phyloP scores from a whole-genome alignment of 441 rosid species.

The California macrophylla region DNA sequence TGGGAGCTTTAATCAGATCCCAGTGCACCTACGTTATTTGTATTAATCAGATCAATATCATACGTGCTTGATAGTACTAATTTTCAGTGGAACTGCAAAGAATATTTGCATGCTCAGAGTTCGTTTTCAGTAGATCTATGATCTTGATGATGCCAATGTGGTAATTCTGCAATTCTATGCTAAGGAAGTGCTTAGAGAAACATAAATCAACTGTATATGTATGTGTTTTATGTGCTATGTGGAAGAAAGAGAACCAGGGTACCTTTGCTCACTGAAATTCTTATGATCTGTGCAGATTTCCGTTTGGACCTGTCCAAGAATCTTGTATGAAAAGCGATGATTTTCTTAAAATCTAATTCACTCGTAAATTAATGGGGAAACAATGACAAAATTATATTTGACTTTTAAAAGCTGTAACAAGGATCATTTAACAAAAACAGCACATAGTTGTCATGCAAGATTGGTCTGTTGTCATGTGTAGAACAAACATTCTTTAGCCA shows the following conservation, averaged over 20 bases:
- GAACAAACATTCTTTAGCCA: not conserved
- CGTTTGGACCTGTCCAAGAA: not conserved
- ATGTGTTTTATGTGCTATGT: not conserved
- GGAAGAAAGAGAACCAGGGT: not conserved
- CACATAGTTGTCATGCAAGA: not conserved
- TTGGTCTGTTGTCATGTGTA: not conserved
- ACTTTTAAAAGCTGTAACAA: too few relatives aligned
- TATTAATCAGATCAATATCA: not conserved
- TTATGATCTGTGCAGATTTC: not conserved
- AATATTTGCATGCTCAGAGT: not conserved
- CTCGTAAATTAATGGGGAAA: not conserved
- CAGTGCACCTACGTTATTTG: slow-evolving; percentile 1
- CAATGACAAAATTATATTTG: not conserved
- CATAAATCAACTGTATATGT: not conserved
- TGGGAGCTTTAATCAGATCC: slow-evolving; percentile 13
- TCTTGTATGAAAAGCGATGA: not conserved
- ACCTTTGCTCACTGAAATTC: not conserved
- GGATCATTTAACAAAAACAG: not conserved
- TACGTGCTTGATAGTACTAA: not conserved
- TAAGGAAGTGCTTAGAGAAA: not conserved
- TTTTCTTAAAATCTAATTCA: not conserved
- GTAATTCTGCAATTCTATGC: not conserved
- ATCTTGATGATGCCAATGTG: not conserved
- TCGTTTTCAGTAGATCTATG: not conserved
- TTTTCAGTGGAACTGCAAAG: not conserved